Percentiles rank a stretch among this genome's conserved stretches.
Conservation (phyloP, 768 basidiomycete species). For the Lactarius akahatsu region DNA sequence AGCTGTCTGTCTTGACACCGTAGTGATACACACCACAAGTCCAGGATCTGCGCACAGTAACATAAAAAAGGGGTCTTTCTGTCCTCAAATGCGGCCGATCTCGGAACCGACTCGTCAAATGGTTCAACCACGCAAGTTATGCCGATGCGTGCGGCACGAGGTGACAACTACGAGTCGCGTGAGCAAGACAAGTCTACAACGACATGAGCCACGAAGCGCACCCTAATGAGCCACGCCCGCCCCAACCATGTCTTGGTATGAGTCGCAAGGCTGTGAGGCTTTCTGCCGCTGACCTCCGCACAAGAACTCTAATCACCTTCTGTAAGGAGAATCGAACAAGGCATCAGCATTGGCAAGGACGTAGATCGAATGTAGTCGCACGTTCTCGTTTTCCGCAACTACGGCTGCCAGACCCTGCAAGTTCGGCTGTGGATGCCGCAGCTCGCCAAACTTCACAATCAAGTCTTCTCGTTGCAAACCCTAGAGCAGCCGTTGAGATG, state of each 20-base stretch:
- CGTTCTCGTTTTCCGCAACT: slow-evolving; percentile 79
- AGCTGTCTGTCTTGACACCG: neutral
- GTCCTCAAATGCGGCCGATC: neutral
- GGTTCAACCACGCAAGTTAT: neutral
- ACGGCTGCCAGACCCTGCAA: slow-evolving; percentile 69
- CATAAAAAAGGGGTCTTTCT: neutral
- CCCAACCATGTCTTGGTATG: slow-evolving; percentile 76
- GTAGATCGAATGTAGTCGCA: slow-evolving; percentile 34
- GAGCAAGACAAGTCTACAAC: neutral
- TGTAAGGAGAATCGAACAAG: slow-evolving; percentile 35
- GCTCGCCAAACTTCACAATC: slow-evolving; percentile 67
- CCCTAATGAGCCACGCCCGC: slow-evolving; percentile 85
- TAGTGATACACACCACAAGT: slow-evolving; percentile 9
- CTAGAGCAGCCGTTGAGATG: slow-evolving; percentile 39
- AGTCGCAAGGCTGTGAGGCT: slow-evolving; percentile 52
- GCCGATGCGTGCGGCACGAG: slow-evolving; percentile 18
- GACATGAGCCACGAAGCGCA: slow-evolving; percentile 32
- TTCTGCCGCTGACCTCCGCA: slow-evolving; percentile 47
- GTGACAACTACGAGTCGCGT: slow-evolving; percentile 21
- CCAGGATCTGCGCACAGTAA: neutral
- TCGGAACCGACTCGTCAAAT: neutral
- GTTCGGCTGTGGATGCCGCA: slow-evolving; percentile 52
- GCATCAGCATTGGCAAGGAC: neutral
- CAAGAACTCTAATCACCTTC: slow-evolving; percentile 58
- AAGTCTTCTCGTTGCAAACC: slow-evolving; percentile 68